phyloP scores from a whole-genome alignment of 805 yeast species.

The Pichia insulana region DNA sequence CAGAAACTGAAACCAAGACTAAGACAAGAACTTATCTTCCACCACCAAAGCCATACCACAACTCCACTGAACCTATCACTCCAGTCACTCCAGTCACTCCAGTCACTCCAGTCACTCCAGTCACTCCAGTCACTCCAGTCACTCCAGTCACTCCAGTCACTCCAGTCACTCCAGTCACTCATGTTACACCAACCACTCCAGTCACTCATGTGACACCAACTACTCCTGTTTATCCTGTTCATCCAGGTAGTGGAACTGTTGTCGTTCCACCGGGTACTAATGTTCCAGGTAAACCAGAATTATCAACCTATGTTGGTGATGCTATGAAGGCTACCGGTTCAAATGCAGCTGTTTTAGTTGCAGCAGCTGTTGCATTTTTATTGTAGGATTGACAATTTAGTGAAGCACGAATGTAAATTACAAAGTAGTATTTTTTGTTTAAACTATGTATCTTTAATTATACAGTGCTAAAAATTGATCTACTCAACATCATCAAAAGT shows the following conservation, averaged over 20 bases:
- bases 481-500: conserved; percentile 51
- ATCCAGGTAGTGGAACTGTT: not conserved
- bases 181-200: not conserved
- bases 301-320: conserved; percentile 4
- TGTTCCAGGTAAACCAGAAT: not conserved
- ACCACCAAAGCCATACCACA: not conserved
- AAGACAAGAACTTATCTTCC: not conserved
- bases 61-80: not conserved
- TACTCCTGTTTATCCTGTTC: not conserved
- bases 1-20: not conserved
- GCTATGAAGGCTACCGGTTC: not conserved
- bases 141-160: not conserved
- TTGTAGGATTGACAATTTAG: not conserved
- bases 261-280: not conserved
- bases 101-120: not conserved
- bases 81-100: not conserved
- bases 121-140: not conserved
- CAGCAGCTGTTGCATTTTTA: conserved; percentile 1
- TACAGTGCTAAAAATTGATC: not conserved
- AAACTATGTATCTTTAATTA: not conserved
- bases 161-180: not conserved
- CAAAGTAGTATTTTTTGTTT: not conserved
- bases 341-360: conserved; percentile 1
- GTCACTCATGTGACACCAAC: not conserved
- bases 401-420: not conserved